These are phyloP conservation scores for Echinosophora koreensis DNA, from an alignment of 306 rosid species.

Conservation along the genomic window DNA sequence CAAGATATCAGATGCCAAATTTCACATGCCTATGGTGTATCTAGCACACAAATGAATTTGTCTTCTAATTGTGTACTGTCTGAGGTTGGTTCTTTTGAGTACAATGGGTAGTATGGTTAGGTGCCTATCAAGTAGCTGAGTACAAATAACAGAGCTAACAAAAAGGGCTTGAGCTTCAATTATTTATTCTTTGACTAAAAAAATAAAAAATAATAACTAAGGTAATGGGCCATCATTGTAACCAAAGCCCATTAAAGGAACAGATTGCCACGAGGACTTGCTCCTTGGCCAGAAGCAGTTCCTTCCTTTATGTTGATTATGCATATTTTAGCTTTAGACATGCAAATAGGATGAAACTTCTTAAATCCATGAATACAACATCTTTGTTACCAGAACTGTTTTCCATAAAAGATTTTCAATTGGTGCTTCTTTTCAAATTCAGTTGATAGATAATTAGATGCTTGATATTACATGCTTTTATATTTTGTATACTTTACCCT, in stretches of 20 bases:
- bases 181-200: neutral
- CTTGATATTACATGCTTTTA: too few relatives aligned
- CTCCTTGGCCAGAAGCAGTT: neutral
- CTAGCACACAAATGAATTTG: neutral
- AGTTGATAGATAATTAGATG: too few relatives aligned
- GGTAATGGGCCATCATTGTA: neutral
- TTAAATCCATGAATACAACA: neutral
- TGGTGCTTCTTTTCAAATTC: slow-evolving; percentile 3
- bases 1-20: neutral
- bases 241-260: neutral
- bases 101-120: neutral
- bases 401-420: neutral
- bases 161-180: neutral
- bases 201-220: neutral
- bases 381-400: slow-evolving; percentile 1
- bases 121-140: neutral
- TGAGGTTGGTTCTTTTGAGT: neutral
- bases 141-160: neutral
- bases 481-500: neutral
- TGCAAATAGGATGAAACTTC: neutral
- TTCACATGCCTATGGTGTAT: neutral
- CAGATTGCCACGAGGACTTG: neutral
- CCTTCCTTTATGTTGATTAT: slow-evolving; percentile 4
- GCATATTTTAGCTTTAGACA: neutral
- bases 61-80: neutral